A percentile compares a stretch with the other conserved stretches of the same genome.
phyloP scores from a whole-genome alignment of 2,329 filamentous ascomycete genomes.

The Intubia oerlemansii region DNA sequence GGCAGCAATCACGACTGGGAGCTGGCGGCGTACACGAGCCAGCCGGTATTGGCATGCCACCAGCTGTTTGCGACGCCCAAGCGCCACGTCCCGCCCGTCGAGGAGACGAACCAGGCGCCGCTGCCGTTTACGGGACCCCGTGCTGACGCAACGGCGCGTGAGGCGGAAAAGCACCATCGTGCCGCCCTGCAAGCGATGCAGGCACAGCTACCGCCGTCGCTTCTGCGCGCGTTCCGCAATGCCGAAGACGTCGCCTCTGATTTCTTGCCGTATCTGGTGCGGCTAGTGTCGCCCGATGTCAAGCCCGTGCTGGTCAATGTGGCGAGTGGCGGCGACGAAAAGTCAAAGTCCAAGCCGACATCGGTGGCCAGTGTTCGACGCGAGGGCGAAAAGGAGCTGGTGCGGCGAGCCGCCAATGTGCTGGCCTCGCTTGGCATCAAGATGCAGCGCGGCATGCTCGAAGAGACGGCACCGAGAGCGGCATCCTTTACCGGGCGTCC shows the following conservation, averaged over 20 bases:
- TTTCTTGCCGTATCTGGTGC: slow-evolving; percentile 64
- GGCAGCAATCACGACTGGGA: slow-evolving; percentile 80
- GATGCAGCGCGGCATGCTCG: slow-evolving; percentile 63
- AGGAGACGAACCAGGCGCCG: slow-evolving; percentile 19
- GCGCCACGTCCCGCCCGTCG: slow-evolving; percentile 20
- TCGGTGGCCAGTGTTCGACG: slow-evolving; percentile 60
- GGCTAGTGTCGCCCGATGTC: slow-evolving; percentile 71
- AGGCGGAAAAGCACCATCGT: slow-evolving; percentile 60
- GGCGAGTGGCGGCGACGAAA: slow-evolving; percentile 20
- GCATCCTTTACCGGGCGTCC: slow-evolving; percentile 27
- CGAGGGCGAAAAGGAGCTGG: slow-evolving; percentile 63
- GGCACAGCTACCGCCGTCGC: slow-evolving; percentile 43
- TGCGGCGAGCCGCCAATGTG: slow-evolving; percentile 57
- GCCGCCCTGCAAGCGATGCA: slow-evolving; percentile 56
- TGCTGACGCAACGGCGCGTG: slow-evolving; percentile 63
- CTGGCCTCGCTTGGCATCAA: slow-evolving; percentile 66
- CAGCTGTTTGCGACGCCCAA: slow-evolving; percentile 64
- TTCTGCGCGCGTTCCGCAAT: slow-evolving; percentile 62
- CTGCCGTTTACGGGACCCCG: slow-evolving; percentile 62
- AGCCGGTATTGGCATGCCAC: slow-evolving; percentile 77
- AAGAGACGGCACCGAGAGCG: slow-evolving; percentile 21
- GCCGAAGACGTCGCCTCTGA: slow-evolving; percentile 59
- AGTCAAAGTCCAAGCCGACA: slow-evolving; percentile 31
- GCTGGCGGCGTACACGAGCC: slow-evolving; percentile 65
- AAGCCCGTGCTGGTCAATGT: slow-evolving; percentile 66